A percentile compares a stretch with the other conserved stretches of the same genome.
Evolutionary conservation across 306 rosid genomes (phyloP).

Genomic region (Quercus cerris): DNA sequence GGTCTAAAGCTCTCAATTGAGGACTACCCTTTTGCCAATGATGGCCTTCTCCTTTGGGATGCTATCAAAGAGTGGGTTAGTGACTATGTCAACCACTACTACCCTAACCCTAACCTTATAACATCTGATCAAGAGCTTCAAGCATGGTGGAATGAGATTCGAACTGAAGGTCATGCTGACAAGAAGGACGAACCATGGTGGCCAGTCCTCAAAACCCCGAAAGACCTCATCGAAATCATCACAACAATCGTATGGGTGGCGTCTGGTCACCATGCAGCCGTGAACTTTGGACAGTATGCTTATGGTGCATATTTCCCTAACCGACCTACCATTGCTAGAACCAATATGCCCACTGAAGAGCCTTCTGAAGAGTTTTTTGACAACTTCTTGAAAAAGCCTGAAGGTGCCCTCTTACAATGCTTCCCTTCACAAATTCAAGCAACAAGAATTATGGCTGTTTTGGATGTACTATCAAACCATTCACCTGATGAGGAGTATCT

Average conservation of each 20-base stretch:
- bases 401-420: conserved; percentile 20
- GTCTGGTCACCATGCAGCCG: conserved; percentile 58
- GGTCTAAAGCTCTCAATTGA: conserved; percentile 37
- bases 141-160: conserved; percentile 74
- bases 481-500: conserved; percentile 53
- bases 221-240: conserved; percentile 29
- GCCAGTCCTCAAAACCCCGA: conserved; percentile 35
- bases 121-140: conserved; percentile 50
- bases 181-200: conserved; percentile 60
- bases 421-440: conserved; percentile 52
- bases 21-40: conserved; percentile 54
- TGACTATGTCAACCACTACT: conserved; percentile 36
- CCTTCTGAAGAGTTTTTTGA: conserved; percentile 25
- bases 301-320: conserved; percentile 50
- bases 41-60: conserved; percentile 50
- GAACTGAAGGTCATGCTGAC: conserved; percentile 35
- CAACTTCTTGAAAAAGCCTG: conserved; percentile 29
- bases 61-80: conserved; percentile 37
- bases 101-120: neutral
- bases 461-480: conserved; percentile 43
- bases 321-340: conserved; percentile 33
- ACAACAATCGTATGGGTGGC: conserved; percentile 43
- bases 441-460: conserved; percentile 28
- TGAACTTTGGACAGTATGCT: conserved; percentile 57
- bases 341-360: conserved; percentile 39